Conservation (phyloP, 371 early-diverging fungal genomes). For the Mucor plumbeus region DNA sequence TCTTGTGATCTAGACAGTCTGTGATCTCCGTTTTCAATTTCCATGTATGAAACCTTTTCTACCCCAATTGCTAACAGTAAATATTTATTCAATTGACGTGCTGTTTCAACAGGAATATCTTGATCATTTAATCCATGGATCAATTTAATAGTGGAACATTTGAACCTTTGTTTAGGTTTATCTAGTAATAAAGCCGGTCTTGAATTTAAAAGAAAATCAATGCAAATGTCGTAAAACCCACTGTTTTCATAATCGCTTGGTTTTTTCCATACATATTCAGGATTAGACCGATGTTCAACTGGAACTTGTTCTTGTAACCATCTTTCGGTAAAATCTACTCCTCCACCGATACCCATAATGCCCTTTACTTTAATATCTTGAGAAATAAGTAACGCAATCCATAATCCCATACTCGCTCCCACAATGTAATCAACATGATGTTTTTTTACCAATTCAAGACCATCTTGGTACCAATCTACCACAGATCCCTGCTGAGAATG, state of each 20-base stretch:
- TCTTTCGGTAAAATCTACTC: slow-evolving; percentile 44
- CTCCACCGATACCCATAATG: slow-evolving; percentile 47
- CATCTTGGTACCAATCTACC: slow-evolving; percentile 34
- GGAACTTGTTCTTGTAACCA: slow-evolving; percentile 43
- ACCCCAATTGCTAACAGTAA: neutral
- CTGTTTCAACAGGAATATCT: slow-evolving; percentile 26
- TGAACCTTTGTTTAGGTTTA: neutral
- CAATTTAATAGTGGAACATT: slow-evolving; percentile 27
- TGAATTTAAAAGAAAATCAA: slow-evolving; percentile 37
- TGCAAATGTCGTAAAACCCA: slow-evolving; percentile 46
- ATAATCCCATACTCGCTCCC: slow-evolving; percentile 50
- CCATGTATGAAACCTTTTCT: slow-evolving; percentile 21
- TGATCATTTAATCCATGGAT: slow-evolving; percentile 43
- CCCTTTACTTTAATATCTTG: slow-evolving; percentile 14
- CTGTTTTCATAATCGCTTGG: slow-evolving; percentile 38
- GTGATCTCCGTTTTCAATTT: slow-evolving; percentile 48
- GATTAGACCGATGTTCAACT: slow-evolving; percentile 9
- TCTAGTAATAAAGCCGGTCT: slow-evolving; percentile 25
- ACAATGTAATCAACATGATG: slow-evolving; percentile 20
- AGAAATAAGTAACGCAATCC: slow-evolving; percentile 40
- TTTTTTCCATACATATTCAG: slow-evolving; percentile 32
- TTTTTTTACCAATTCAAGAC: slow-evolving; percentile 16
- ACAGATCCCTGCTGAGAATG: slow-evolving; percentile 33
- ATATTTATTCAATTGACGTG: slow-evolving; percentile 23
- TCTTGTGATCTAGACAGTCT: slow-evolving; percentile 43